These are phyloP conservation scores for Morella rubra DNA, from an alignment of 306 rosid species.

Conservation along the genomic window DNA sequence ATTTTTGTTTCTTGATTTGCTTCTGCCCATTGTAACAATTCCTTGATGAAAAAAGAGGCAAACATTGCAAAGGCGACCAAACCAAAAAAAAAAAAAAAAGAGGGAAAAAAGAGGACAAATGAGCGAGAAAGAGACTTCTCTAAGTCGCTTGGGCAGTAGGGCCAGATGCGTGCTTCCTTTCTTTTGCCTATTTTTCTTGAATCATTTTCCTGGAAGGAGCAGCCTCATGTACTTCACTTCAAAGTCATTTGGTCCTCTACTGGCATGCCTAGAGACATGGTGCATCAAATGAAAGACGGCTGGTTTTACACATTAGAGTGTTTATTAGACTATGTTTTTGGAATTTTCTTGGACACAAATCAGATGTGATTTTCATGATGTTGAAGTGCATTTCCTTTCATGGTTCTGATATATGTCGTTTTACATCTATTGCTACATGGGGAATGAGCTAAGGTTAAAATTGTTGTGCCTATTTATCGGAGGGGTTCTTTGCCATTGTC, in stretches of 20 bases:
- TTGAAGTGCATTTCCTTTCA: constrained; percentile 28
- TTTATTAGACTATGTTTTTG: constrained; percentile 43
- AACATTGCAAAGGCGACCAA: constrained; percentile 37
- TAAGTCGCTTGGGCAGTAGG: constrained; percentile 39
- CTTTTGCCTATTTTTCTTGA: constrained; percentile 46
- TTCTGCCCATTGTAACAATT: constrained; percentile 55
- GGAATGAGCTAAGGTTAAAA: background rate
- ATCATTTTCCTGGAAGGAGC: constrained; percentile 53
- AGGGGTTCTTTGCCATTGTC: background rate
- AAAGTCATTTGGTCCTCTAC: constrained; percentile 54
- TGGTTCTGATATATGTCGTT: background rate
- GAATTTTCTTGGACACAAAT: constrained; percentile 40
- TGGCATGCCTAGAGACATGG: constrained; percentile 52
- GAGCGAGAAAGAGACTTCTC: constrained; percentile 23
- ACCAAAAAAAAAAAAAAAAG: background rate
- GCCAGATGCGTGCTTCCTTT: constrained; percentile 45
- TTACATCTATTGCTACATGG: background rate
- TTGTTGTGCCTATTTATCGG: background rate
- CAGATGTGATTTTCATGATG: constrained; percentile 32
- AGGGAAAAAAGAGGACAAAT: background rate
- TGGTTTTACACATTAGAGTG: constrained; percentile 48
- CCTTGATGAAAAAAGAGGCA: constrained; percentile 31
- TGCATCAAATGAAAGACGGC: constrained; percentile 42
- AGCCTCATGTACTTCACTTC: constrained; percentile 51
- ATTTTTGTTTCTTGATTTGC: constrained; percentile 29